phyloP scores from a whole-genome alignment of 2,329 filamentous ascomycete genomes.

The Thermothelomyces thermophilus region DNA sequence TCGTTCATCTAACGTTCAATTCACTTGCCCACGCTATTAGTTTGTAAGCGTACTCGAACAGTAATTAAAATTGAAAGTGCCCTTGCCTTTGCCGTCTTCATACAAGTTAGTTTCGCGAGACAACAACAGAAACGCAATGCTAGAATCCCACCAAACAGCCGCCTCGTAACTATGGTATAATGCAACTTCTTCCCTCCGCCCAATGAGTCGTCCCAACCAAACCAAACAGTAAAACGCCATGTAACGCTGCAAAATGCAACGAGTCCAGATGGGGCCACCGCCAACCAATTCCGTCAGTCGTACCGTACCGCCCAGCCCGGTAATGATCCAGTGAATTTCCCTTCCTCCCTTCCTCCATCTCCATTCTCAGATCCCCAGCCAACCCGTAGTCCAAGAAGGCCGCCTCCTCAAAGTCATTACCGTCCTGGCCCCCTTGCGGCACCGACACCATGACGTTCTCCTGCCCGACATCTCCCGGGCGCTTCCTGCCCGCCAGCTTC shows the following conservation, averaged over 20 bases:
- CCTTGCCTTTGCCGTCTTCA: background rate
- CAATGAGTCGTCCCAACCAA: background rate
- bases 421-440: background rate
- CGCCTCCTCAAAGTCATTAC: slow-evolving; percentile 61
- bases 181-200: too few relatives aligned
- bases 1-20: background rate
- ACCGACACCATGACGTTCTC: slow-evolving; percentile 39
- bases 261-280: too few relatives aligned
- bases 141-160: too few relatives aligned
- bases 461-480: slow-evolving; percentile 29
- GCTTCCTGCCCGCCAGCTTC: background rate
- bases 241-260: slow-evolving; percentile 4
- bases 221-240: slow-evolving; percentile 13
- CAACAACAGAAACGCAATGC: background rate
- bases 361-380: slow-evolving; percentile 29
- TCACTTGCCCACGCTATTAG: slow-evolving; percentile 1
- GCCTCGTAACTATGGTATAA: slow-evolving; percentile 14
- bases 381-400: slow-evolving; percentile 50
- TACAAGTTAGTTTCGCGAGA: background rate
- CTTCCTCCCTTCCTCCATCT: slow-evolving; percentile 31
- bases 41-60: slow-evolving; percentile 2
- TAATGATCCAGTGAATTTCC: too few relatives aligned
- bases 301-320: background rate
- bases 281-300: too few relatives aligned
- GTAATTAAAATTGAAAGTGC: background rate